Base-by-base conservation (phyloP, 2,329 filamentous ascomycete genomes). In the Trichoderma afroharzianum region DNA sequence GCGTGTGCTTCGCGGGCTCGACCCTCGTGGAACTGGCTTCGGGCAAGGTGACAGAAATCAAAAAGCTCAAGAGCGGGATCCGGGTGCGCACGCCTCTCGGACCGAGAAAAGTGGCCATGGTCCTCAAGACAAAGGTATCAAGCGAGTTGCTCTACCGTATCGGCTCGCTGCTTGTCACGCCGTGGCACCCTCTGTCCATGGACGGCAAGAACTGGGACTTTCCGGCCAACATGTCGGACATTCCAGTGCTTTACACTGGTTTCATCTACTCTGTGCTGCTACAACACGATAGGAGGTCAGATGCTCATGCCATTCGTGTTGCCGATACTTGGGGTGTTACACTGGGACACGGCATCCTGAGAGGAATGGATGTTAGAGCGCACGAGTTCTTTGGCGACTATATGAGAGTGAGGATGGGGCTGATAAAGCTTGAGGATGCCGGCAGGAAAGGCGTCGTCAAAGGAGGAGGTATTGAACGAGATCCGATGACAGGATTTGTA, bases 311-410 rank as follows among this genome's bases (percentile, higher is more conserved):
- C 0, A 79, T 91, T 33, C 76, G 78, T 2, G 80, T 88, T 15
- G 83, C 74, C 0, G 79, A 79, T n/a, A 73, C 82, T 57, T 87
- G 86, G 84, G 88, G 85, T 15, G 87, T 89, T 1, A 88, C 88
- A 0, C 79, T 91, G 14, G 89, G 88, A 1, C 88, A 91, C 75
- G 88, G 88, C 0, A 58, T 89, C 24, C 76, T 79, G 3, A 70
- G 72, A 1, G 79, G 76, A 3, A 7, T 15, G 8, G 77, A 79
- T 32, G 79, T 81, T 1, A 82, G 88, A 26, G 83, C 83, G 0
- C 88, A 90, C 75, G 73, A 70, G 5, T 90, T 90, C 78, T 86
- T 89, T 72, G 88, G 88, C 1, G 80, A 87, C 69, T 87, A 88
- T 62, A 74, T 77, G 3, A 75, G 75, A 9, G 84, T 89, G 0